Evolutionary conservation across 495 filamentous ascomycete species (phyloP).

Genomic region (Neurospora tetraspora): DNA sequence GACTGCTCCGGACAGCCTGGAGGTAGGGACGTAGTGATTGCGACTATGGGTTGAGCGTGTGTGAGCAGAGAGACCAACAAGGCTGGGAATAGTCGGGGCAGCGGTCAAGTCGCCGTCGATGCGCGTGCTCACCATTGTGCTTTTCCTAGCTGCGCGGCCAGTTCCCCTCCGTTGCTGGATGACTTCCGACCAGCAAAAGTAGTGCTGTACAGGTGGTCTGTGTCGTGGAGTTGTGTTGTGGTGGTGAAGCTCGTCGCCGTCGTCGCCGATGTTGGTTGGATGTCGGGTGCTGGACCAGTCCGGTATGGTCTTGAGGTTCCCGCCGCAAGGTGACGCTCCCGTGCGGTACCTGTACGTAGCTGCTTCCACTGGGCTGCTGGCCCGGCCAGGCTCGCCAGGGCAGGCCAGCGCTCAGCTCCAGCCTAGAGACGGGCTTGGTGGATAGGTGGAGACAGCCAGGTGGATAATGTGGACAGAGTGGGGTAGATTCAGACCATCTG

Average conservation of each 20-base stretch:
- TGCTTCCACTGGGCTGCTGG: not conserved
- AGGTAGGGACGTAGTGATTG: slow-evolving; percentile 98
- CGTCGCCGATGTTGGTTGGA: not conserved
- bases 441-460: not conserved
- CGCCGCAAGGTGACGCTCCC: not conserved
- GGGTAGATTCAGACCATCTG: not conserved
- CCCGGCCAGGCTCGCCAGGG: not conserved
- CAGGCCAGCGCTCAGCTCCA: not conserved
- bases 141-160: not conserved
- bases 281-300: too few species aligned
- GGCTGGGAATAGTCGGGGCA: not conserved
- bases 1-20: slow-evolving; percentile 85
- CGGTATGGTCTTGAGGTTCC: not conserved
- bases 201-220: not conserved
- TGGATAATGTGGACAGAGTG: not conserved
- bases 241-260: not conserved
- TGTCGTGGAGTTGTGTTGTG: not conserved
- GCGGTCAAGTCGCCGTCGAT: not conserved
- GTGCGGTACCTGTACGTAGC: not conserved
- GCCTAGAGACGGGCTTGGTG: not conserved
- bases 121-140: slow-evolving; percentile 14
- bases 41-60: slow-evolving; percentile 45
- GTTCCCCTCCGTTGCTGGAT: not conserved
- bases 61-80: not conserved
- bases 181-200: not conserved